Conservation (phyloP, 495 filamentous ascomycete genomes). For the Hyaloscypha bicolor region DNA sequence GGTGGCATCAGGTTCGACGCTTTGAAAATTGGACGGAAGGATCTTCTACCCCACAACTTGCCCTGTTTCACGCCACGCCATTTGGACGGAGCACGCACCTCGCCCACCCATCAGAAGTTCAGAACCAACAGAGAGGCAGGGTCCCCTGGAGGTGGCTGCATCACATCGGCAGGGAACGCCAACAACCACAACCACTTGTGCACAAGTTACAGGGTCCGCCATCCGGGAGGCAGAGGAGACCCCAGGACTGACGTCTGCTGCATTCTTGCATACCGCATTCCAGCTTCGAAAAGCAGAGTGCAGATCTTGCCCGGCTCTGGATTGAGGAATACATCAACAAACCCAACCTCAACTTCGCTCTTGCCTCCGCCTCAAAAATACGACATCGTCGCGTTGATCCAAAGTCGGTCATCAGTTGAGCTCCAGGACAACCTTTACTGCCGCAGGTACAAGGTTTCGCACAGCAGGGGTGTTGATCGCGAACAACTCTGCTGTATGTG, state of each 20-base stretch:
- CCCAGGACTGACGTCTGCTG: constrained; percentile 2
- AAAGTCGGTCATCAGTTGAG: neutral
- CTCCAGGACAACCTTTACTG: neutral
- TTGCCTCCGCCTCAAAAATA: neutral
- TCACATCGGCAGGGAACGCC: neutral
- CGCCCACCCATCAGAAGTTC: neutral
- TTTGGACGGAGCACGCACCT: neutral
- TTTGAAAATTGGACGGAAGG: neutral
- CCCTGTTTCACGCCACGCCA: neutral
- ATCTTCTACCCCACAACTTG: neutral
- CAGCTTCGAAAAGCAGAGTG: neutral
- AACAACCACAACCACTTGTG: neutral
- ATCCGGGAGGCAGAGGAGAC: neutral
- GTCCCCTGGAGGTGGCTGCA: neutral
- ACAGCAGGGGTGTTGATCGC: constrained; percentile 21
- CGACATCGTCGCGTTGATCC: neutral
- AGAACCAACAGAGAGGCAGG: neutral
- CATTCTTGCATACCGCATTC: constrained; percentile 19
- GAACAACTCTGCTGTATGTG: constrained; percentile 13
- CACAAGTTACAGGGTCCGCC: neutral
- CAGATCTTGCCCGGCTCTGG: neutral
- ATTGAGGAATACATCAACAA: neutral
- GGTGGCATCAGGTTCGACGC: neutral
- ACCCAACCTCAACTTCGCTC: neutral
- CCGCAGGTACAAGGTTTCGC: constrained; percentile 8